Evolutionary conservation across 163 green algal genomes (phyloP), one percentile per base, ranked within the genome.

Genomic region (Chlamydomonas reinhardtii): DNA sequence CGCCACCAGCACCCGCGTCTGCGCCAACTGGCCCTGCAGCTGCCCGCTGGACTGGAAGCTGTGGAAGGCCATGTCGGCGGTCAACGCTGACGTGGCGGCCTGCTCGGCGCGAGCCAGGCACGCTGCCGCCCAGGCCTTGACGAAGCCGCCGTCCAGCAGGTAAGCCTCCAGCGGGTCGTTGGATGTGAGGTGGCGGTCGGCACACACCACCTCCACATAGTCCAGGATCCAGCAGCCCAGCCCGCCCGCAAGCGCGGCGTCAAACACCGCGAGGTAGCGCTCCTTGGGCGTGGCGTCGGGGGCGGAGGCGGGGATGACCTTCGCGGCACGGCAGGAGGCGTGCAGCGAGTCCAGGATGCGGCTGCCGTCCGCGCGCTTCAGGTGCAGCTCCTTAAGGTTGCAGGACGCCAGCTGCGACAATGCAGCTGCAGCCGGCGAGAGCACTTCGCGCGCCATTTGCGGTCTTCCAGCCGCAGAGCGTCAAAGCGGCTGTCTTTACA

Each of bases 161-260:
- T 92, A 92, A 0, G 91, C 82, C 29, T 92, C 79, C 31, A 92
- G 61, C 5, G 91, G 89, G 75, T 94, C 90, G 73, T 89, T 89
- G 64, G 79, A 91, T 0, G 87, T 92, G 22, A 92, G 80, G 27
- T 82, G 73, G 2, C 72, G 73, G 87, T 95, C 91, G 24, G 74
- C 81, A 80, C 90, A 94, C 22, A 95, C 93, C 65, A 94, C 88
- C 12, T 90, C 85, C 0, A 96, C 77, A 70, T 96, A 96, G 68
- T 95, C 93, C 0, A 92, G 66, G 25, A 96, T 88, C 76, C 93
- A 82, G 35, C 79, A 88, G 82, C 92, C 93, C 31, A 96, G 54
- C 35, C 82, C 59, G 59, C 72, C 69, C 4, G 48, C 27, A 29
- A 87, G 59, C 20, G 82, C 82, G 0, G 82, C 82, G n/a, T 87